Conservation (phyloP, 495 filamentous ascomycete species). For the Cercophora scortea region DNA sequence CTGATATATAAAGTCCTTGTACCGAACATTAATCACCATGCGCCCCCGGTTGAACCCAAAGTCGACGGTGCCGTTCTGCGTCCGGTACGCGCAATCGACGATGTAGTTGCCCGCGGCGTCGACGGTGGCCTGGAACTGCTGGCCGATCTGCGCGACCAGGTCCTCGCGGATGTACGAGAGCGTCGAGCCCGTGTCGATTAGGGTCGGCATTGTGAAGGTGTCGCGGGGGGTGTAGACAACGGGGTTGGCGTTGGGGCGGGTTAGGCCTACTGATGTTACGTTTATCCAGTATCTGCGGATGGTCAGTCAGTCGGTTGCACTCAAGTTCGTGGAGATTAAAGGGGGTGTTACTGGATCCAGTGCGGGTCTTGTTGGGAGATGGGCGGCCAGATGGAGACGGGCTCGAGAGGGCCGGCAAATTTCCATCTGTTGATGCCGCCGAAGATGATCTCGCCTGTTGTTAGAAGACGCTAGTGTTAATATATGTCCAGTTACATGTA, state of each 20-base stretch:
- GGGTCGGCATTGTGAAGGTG: slow-evolving; percentile 26
- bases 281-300: slow-evolving; percentile 33
- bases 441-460: slow-evolving; percentile 34
- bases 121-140: slow-evolving; percentile 24
- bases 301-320: not conserved
- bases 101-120: slow-evolving; percentile 29
- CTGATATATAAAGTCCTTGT: slow-evolving; percentile 37
- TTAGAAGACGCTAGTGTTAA: not conserved
- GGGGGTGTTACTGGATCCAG: slow-evolving; percentile 21
- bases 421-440: slow-evolving; percentile 37
- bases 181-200: slow-evolving; percentile 36
- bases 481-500: no score
- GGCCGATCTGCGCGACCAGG: slow-evolving; percentile 27
- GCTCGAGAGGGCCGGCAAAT: slow-evolving; percentile 32
- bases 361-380: slow-evolving; percentile 26
- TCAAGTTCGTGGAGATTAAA: not conserved
- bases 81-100: slow-evolving; percentile 28
- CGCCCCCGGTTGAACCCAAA: slow-evolving; percentile 36
- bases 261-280: slow-evolving; percentile 32
- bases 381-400: slow-evolving; percentile 34
- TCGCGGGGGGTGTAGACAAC: slow-evolving; percentile 22
- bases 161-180: slow-evolving; percentile 33
- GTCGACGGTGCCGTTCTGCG: slow-evolving; percentile 28
- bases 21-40: slow-evolving; percentile 35
- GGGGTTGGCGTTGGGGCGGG: slow-evolving; percentile 18